Conservation (phyloP, 148 eudicot species). For the Polygonum aviculare region DNA sequence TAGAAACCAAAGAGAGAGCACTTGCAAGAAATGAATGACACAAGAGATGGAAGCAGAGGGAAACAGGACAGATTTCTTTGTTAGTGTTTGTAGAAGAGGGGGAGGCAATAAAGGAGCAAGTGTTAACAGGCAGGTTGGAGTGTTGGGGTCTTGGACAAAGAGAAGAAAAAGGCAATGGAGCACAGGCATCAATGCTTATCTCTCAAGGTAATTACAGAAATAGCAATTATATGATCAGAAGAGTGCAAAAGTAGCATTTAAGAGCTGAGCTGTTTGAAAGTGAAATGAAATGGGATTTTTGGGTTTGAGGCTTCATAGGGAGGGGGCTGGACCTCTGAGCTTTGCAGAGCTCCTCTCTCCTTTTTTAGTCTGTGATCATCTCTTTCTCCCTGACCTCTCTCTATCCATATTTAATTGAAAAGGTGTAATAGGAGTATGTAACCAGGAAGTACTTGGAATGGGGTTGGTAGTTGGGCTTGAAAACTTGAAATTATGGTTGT, state of each 20-base stretch:
- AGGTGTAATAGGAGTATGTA: background rate
- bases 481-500: background rate
- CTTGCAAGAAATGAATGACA: background rate
- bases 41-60: background rate
- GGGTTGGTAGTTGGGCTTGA: slow-evolving; percentile 1
- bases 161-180: background rate
- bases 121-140: background rate
- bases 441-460: background rate
- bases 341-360: background rate
- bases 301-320: slow-evolving; percentile 3
- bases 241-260: background rate
- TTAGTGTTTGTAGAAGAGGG: background rate
- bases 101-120: background rate
- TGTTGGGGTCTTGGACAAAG: background rate
- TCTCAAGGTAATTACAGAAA: slow-evolving; percentile 1
- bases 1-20: background rate
- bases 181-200: slow-evolving; percentile 4
- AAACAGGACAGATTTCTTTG: background rate
- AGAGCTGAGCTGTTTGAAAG: background rate
- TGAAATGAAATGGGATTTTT: background rate
- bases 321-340: slow-evolving; percentile 10
- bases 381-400: background rate
- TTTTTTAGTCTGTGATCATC: slow-evolving; percentile 4
- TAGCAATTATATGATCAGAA: background rate
- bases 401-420: background rate